Conservation (phyloP, 2,329 filamentous ascomycete species). For the Penicillium digitatum region DNA sequence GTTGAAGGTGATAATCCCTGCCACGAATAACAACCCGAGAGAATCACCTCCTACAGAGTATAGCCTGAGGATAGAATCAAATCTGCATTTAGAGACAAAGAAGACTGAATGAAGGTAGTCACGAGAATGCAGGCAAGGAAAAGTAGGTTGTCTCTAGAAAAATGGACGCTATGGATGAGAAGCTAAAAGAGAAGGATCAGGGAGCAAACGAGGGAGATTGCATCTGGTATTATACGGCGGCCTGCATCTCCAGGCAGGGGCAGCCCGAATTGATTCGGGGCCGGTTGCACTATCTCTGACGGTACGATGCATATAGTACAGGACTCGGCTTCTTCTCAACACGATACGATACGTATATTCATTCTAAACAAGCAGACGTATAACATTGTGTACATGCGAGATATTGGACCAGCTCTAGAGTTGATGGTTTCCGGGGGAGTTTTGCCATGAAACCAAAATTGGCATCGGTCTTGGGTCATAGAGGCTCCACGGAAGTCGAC, state of each 20-base stretch:
- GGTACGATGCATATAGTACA: background rate
- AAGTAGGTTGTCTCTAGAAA: too few relatives aligned
- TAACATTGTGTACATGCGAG: background rate
- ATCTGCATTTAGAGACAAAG: too few relatives aligned
- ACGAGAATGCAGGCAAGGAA: too few relatives aligned
- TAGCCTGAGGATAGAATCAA: too few relatives aligned
- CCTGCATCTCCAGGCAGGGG: background rate
- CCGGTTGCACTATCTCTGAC: background rate
- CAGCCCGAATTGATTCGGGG: background rate
- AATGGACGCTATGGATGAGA: too few relatives aligned
- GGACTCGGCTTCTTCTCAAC: background rate
- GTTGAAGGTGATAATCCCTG: too few relatives aligned
- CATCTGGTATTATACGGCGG: background rate
- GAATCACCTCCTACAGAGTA: too few relatives aligned
- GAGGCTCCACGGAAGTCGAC: slow-evolving; percentile 18
- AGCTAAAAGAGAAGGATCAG: too few relatives aligned
- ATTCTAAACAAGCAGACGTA: background rate
- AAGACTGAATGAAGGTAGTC: too few relatives aligned
- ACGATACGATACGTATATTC: too few relatives aligned
- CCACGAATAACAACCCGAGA: too few relatives aligned
- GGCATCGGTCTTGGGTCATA: background rate
- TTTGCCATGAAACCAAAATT: background rate
- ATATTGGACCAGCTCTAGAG: too few relatives aligned
- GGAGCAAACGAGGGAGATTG: background rate
- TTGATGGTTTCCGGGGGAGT: background rate